Evolutionary conservation across 345 rosid genomes (phyloP), one percentile per base, ranked within the genome.

Genomic region (Populus ilicifolia): DNA sequence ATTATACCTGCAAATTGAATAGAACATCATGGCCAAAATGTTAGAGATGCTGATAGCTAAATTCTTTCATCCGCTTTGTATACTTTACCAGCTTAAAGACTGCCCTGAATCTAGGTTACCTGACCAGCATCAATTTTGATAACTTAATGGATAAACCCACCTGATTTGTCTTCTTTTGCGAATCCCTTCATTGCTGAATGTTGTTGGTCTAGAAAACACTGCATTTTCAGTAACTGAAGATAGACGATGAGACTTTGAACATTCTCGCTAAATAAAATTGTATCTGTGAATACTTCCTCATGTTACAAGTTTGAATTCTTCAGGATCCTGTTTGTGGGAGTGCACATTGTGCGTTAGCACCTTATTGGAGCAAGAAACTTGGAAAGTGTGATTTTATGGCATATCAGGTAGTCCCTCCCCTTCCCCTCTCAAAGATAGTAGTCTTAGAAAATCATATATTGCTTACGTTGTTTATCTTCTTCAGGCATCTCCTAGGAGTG

Each of bases 241-340:
- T 39, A 6, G 41, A 7, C 7, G 10, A 1, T 39, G 41, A 39
- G 7, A 39, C 9, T 39, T 39, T 8, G 41, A 39, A 7, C 41
- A 7, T 10, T 39, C 41, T 8, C 41, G 7, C 41, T 7, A 8
- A 39, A 39, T 8, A 39, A 39, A 62, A 36, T 10, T 50, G 74
- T 69, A 70, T 43, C 11, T 0, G 71, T 16, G n/a, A 64, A 67
- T 2, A 2, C 17, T 44, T 54, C 43, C 25, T 36, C 21, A 41
- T 35, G 17, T 59, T 1, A 7, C 14, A 35, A 14, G 33, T 66
- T 69, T 74, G n/a, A 78, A 33, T 73, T 64, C 35, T 73, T 63
- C 85, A 94, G 99, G 98, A 93, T 83, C 96, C 95, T 66, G 94
- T 91, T 30, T 82, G 88, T 70, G 95, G 98, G 44, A 88, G 93